A percentile compares a stretch with the other conserved stretches of the same genome.
Evolutionary conservation across 2,329 filamentous ascomycete genomes (phyloP).

Genomic region (Pseudophaeomoniella oleicola): DNA sequence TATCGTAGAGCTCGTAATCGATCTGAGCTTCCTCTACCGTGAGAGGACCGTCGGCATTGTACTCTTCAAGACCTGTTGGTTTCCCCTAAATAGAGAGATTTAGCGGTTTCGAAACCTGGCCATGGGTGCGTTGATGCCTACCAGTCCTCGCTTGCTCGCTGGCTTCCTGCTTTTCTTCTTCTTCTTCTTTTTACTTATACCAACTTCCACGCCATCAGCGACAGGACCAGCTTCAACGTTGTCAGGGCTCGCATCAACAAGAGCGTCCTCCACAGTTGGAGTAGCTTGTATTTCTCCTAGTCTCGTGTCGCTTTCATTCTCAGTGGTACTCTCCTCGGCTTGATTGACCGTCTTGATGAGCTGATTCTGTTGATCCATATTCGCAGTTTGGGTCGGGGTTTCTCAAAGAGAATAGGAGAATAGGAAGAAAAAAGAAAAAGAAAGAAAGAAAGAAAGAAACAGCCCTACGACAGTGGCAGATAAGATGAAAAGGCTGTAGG

Average conservation of each 20-base stretch:
- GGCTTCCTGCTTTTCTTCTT: constrained; percentile 19
- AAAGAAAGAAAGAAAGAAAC: background rate
- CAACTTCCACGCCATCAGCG: constrained; percentile 1
- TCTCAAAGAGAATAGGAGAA: too few relatives aligned
- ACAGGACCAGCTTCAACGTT: too few relatives aligned
- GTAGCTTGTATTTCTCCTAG: too few relatives aligned
- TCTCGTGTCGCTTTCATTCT: too few relatives aligned
- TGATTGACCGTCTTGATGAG: too few relatives aligned
- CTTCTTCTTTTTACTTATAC: constrained; percentile 17
- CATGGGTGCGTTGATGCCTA: constrained; percentile 9
- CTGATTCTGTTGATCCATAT: too few relatives aligned
- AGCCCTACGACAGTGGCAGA: too few relatives aligned
- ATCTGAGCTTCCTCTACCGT: constrained; percentile 53
- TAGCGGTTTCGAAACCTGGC: constrained; percentile 1
- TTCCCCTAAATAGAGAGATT: constrained; percentile 17
- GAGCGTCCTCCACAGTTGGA: too few relatives aligned
- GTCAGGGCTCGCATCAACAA: too few relatives aligned
- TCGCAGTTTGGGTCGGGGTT: too few relatives aligned
- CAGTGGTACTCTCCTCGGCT: too few relatives aligned
- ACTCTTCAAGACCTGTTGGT: constrained; percentile 63
- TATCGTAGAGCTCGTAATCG: constrained; percentile 55
- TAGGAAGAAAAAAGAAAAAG: background rate
- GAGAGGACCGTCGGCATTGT: constrained; percentile 64
- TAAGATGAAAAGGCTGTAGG: too few relatives aligned
- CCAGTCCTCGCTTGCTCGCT: constrained; percentile 23